These are phyloP conservation scores for Pestalotiopsis sp. DNA, from an alignment of 2,329 filamentous ascomycete species.

Conservation along the genomic window DNA sequence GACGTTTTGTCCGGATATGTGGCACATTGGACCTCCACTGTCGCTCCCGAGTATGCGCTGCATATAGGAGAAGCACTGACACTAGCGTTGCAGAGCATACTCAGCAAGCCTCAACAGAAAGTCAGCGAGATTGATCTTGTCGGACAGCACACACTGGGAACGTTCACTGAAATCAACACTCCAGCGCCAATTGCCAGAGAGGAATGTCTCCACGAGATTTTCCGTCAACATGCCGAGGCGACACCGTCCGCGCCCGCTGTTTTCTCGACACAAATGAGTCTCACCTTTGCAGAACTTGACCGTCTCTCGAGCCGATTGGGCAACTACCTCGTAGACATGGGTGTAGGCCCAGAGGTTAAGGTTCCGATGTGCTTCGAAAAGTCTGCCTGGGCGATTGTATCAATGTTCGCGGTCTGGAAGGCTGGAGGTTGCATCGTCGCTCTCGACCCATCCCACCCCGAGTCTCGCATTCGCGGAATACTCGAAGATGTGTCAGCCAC, in stretches of 20 bases:
- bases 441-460: conserved; percentile 11
- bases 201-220: conserved; percentile 14
- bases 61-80: conserved; percentile 12
- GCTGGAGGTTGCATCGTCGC: conserved; percentile 9
- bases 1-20: conserved; percentile 9
- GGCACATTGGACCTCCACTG: conserved; percentile 9
- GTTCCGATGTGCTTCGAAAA: conserved; percentile 39
- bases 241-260: conserved; percentile 2
- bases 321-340: conserved; percentile 20
- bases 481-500: conserved; percentile 12
- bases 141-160: background rate
- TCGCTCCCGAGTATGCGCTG: conserved; percentile 6
- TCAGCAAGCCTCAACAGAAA: conserved; percentile 7
- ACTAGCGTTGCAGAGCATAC: conserved; percentile 5
- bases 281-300: conserved; percentile 32
- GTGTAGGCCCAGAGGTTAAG: conserved; percentile 29
- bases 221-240: conserved; percentile 7
- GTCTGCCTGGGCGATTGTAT: conserved; percentile 30
- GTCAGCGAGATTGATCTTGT: conserved; percentile 12
- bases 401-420: conserved; percentile 13
- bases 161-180: conserved; percentile 11
- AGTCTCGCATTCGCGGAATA: conserved; percentile 11
- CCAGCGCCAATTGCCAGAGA: conserved; percentile 9
- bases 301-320: conserved; percentile 23
- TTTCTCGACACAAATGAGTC: conserved; percentile 7